Conservation (phyloP, 2,329 filamentous ascomycete genomes). For the Neurospora sp. region DNA sequence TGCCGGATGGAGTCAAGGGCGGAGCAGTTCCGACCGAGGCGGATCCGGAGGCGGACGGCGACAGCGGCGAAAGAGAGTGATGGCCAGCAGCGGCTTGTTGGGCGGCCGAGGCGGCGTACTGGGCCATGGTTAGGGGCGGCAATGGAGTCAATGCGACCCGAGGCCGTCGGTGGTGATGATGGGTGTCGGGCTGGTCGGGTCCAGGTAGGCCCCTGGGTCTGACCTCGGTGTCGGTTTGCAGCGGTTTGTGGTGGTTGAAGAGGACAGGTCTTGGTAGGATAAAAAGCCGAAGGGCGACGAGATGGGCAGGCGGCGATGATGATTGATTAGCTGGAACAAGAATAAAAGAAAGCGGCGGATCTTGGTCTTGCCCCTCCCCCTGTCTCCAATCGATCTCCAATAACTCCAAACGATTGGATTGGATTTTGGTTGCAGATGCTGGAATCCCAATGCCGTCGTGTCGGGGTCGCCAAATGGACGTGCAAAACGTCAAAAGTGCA, state of each 20-base stretch:
- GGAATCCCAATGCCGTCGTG: background rate
- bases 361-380: background rate
- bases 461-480: background rate
- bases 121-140: conserved; percentile 15
- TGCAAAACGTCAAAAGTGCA: background rate
- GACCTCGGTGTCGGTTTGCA: conserved; percentile 14
- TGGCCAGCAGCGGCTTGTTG: conserved; percentile 12
- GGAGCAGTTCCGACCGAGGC: conserved; percentile 12
- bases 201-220: background rate
- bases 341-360: background rate
- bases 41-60: conserved; percentile 16
- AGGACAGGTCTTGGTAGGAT: conserved; percentile 11
- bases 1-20: conserved; percentile 7
- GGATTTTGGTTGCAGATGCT: background rate
- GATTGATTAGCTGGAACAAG: background rate
- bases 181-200: background rate
- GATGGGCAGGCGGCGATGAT: background rate
- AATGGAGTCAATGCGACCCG: background rate
- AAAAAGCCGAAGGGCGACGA: background rate
- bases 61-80: conserved; percentile 9
- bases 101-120: conserved; percentile 14
- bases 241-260: conserved; percentile 25
- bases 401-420: background rate
- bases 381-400: background rate
- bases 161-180: background rate